A percentile compares a stretch with the other conserved stretches of the same genome.
Evolutionary conservation across 2,329 filamentous ascomycete genomes (phyloP).

Genomic region (Colletotrichum orchidophilum): DNA sequence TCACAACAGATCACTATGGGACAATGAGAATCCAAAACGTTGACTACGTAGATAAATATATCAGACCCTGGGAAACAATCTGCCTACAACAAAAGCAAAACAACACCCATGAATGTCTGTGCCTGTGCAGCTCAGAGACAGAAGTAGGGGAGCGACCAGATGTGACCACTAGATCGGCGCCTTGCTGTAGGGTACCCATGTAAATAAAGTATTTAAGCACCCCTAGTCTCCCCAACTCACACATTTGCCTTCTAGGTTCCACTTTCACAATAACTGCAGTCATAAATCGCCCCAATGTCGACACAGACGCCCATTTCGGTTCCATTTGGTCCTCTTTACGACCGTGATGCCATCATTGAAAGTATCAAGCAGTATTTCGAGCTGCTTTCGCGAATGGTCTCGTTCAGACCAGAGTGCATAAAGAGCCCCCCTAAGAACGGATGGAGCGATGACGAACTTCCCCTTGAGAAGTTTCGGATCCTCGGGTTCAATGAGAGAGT

Average conservation of each 20-base stretch:
- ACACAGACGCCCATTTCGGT: neutral
- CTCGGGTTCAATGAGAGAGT: neutral
- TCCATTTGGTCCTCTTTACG: neutral
- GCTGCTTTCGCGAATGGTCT: neutral
- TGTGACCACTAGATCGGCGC: no score
- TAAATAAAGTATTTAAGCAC: no score
- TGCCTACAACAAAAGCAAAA: no score
- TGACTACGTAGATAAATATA: no score
- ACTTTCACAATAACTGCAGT: neutral
- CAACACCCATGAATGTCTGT: no score
- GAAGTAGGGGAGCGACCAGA: no score
- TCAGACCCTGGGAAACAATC: no score
- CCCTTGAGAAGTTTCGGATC: neutral
- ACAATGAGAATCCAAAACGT: no score
- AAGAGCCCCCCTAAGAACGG: neutral
- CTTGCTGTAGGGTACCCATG: no score
- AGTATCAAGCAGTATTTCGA: neutral
- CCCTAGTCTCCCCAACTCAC: neutral
- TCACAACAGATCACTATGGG: no score
- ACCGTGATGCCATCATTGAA: neutral
- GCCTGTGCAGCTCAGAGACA: no score
- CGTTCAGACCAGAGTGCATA: neutral
- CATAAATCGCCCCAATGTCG: neutral
- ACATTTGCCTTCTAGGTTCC: constrained; percentile 9
- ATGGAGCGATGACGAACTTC: neutral